These are phyloP conservation scores for Morella rubra DNA, from an alignment of 306 rosid species.

Conservation along the genomic window DNA sequence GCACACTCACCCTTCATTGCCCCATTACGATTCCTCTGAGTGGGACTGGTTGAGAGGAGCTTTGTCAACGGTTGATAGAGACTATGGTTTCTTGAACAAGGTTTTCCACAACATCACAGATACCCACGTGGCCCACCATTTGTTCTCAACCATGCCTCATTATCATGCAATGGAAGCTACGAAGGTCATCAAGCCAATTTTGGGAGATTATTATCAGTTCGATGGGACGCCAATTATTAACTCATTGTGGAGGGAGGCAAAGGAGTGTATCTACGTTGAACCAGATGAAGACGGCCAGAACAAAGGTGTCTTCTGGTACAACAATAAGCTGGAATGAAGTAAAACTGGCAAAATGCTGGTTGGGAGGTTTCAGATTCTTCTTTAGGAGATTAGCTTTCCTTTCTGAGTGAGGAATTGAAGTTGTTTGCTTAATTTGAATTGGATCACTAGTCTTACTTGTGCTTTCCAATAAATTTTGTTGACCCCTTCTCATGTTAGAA, in stretches of 20 bases:
- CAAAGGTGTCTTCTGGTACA: conserved; percentile 83
- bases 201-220: conserved; percentile 72
- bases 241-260: conserved; percentile 76
- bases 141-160: conserved; percentile 91
- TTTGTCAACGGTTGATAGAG: conserved; percentile 84
- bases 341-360: background rate
- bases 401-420: conserved; percentile 1
- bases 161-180: conserved; percentile 92
- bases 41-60: conserved; percentile 99
- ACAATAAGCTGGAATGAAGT: conserved; percentile 45
- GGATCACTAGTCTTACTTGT: background rate
- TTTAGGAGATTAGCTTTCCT: conserved; percentile 14
- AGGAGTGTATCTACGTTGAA: conserved; percentile 78
- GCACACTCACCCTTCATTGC: conserved; percentile 91
- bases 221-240: conserved; percentile 61
- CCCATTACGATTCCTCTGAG: conserved; percentile 79
- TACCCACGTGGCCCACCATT: conserved; percentile 93
- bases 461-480: background rate
- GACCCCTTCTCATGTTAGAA: background rate
- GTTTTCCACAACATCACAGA: conserved; percentile 94
- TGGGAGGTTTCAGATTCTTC: conserved; percentile 6
- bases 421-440: conserved; percentile 1
- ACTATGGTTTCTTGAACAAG: conserved; percentile 86
- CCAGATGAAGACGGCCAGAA: conserved; percentile 45
- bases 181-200: conserved; percentile 62